Percentiles rank a stretch among this genome's conserved stretches.
Evolutionary conservation across 1,284 basidiomycete genomes (phyloP).

Genomic region (Cryptococcus sp.): DNA sequence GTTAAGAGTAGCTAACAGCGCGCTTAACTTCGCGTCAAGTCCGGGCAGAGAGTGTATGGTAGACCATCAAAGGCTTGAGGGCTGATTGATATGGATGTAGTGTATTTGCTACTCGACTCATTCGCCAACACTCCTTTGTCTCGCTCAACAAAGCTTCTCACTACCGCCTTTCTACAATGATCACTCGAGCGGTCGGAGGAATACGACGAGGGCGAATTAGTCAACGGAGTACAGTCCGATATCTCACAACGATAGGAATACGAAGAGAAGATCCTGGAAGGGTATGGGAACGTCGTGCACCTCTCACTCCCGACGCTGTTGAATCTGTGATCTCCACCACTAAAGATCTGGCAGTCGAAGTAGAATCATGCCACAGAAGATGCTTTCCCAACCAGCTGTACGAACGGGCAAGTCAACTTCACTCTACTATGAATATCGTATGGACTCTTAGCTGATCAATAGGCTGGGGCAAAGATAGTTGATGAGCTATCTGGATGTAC

Average conservation of each 20-base stretch:
- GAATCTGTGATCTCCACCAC: constrained; percentile 49
- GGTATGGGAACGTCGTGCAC: constrained; percentile 82
- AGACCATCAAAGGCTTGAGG: too few relatives aligned
- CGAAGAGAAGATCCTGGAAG: constrained; percentile 71
- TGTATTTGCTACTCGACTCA: too few relatives aligned
- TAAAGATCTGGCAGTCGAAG: constrained; percentile 61
- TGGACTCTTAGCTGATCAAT: constrained; percentile 1
- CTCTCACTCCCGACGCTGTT: constrained; percentile 71
- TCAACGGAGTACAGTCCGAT: not conserved
- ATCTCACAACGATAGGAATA: constrained; percentile 56
- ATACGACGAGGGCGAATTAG: too few relatives aligned
- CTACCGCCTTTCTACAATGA: too few relatives aligned
- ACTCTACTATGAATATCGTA: not conserved
- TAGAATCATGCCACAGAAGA: constrained; percentile 69
- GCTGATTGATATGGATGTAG: too few relatives aligned
- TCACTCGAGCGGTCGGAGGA: too few relatives aligned
- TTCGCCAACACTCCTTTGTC: too few relatives aligned
- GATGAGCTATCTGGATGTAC: constrained; percentile 57
- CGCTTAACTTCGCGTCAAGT: too few relatives aligned
- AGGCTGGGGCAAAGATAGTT: constrained; percentile 72
- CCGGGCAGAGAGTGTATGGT: too few relatives aligned
- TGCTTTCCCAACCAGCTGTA: constrained; percentile 67
- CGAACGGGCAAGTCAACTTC: constrained; percentile 54
- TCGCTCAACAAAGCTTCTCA: too few relatives aligned
- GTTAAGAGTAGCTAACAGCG: too few relatives aligned